Base-by-base conservation (phyloP, 495 filamentous ascomycete species). In the Aspergillus cavernicola region DNA sequence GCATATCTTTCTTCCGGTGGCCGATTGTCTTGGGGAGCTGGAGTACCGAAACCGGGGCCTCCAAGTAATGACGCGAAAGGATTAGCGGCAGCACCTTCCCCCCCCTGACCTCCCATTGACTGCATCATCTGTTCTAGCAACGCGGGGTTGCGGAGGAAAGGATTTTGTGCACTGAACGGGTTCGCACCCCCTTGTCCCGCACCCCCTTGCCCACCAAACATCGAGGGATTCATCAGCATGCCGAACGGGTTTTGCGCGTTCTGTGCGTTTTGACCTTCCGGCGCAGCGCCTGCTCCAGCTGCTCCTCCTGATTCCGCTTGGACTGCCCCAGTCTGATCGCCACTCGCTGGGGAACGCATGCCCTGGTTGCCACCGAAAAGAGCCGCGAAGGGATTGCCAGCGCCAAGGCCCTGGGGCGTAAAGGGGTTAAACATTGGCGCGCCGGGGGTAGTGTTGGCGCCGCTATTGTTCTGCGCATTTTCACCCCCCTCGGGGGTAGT, bases 1-100 rank as follows among this genome's bases (percentile, higher is more conserved):
- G 86, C 90, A 56, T 95, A 99, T 56, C 88, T 76, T 64, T 97
- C 95, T 76, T 97, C 95, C 0, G 92, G 93, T 15, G 93, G 90
- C 53, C 92, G 79, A 62, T 78, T 92, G 67, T 97, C 95, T 5
- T 74, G 62, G 10, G 64, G 62, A n/a, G 71, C 67, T 24, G 71
- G 68, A 4, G 69, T 70, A 33, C 66, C 66, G 37, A 68, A 62
- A 28, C 74, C 76, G 15, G 71, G 67, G 19, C 68, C 66, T 6
- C 69, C 74, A 29, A 77, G 57, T 12, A 79, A 52, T 36, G 69
- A 64, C n/a, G 66, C 69, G 31, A 72, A 60, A 20, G 70, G 61
- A 40, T 73, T 69, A 15, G 61, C 63, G 28, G 58, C 66, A 33
- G 50, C 65, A 23, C 62, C 65, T 35, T 58, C 64, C 19, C 66